Evolutionary conservation across 2,329 filamentous ascomycete genomes (phyloP).

Genomic region (Exophiala sp.): DNA sequence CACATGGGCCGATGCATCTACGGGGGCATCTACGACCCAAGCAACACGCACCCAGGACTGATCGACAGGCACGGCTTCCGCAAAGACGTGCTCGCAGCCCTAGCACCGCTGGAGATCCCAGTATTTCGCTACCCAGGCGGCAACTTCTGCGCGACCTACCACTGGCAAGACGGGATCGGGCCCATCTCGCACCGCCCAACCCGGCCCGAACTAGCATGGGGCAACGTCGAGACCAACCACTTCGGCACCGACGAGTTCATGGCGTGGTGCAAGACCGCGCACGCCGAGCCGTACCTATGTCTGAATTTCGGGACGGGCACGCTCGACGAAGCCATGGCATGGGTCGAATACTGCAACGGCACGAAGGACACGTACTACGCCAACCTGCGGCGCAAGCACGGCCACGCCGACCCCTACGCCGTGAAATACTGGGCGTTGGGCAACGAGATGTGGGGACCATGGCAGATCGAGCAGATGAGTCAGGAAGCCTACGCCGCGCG

Average conservation of each 20-base stretch:
- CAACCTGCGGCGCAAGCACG: constrained; percentile 70
- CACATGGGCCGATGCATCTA: constrained; percentile 90
- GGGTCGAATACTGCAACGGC: constrained; percentile 83
- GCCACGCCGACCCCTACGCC: constrained; percentile 68
- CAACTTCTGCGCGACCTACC: constrained; percentile 79
- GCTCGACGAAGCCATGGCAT: constrained; percentile 44
- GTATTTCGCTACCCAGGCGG: constrained; percentile 69
- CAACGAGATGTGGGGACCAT: constrained; percentile 61
- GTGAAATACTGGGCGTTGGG: constrained; percentile 82
- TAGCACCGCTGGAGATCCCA: constrained; percentile 68
- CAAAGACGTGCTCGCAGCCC: constrained; percentile 67
- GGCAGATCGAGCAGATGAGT: constrained; percentile 54
- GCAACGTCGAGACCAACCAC: constrained; percentile 63
- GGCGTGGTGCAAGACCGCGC: constrained; percentile 67
- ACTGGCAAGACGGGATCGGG: constrained; percentile 77
- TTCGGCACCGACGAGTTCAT: constrained; percentile 86
- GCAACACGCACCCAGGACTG: constrained; percentile 51
- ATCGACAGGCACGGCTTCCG: constrained; percentile 70
- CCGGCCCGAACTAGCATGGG: constrained; percentile 72
- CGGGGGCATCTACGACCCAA: constrained; percentile 75
- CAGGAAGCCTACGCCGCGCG: constrained; percentile 55
- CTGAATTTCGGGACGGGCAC: constrained; percentile 75
- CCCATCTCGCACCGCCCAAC: constrained; percentile 62
- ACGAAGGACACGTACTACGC: constrained; percentile 73
- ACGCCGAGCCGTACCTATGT: constrained; percentile 71